Conservation (phyloP, 108 stramenopile genomes). For the Seminavis robusta region DNA sequence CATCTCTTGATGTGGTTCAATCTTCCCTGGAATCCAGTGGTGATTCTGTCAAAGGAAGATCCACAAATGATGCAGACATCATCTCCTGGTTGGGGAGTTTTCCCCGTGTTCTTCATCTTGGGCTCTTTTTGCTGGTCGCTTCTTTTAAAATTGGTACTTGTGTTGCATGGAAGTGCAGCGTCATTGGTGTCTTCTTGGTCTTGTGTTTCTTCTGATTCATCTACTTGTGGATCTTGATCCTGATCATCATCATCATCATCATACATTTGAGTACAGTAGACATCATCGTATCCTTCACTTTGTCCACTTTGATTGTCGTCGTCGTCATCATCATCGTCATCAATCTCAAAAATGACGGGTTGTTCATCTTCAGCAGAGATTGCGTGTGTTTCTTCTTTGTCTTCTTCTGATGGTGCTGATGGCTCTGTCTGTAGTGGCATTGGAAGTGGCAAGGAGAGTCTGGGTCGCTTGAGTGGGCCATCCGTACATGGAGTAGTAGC, state of each 20-base stretch:
- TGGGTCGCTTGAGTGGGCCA: too few relatives aligned
- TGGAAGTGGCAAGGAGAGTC: too few relatives aligned
- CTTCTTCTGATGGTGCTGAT: too few relatives aligned
- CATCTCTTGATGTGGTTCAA: constrained; percentile 82
- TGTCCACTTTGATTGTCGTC: background rate
- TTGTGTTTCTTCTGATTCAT: background rate
- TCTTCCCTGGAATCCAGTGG: constrained; percentile 47
- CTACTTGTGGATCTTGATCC: constrained; percentile 1
- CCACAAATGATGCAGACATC: constrained; percentile 72
- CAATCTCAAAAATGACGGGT: too few relatives aligned
- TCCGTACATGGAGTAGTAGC: too few relatives aligned
- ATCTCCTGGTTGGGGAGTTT: background rate
- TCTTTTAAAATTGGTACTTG: background rate
- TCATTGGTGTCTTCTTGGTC: background rate
- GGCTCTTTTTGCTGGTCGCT: background rate
- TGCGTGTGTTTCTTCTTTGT: too few relatives aligned
- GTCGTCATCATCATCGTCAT: background rate
- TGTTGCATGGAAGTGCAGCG: background rate
- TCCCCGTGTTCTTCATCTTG: background rate
- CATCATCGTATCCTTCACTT: constrained; percentile 29
- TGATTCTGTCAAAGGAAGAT: constrained; percentile 31
- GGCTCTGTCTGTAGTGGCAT: too few relatives aligned
- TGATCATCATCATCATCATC: constrained; percentile 1
- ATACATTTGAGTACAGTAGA: constrained; percentile 24
- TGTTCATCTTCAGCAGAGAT: too few relatives aligned